A percentile compares a stretch with the other conserved stretches of the same genome.
Evolutionary conservation across 2,329 filamentous ascomycete species (phyloP).

Genomic region (Diaporthe caulivora): DNA sequence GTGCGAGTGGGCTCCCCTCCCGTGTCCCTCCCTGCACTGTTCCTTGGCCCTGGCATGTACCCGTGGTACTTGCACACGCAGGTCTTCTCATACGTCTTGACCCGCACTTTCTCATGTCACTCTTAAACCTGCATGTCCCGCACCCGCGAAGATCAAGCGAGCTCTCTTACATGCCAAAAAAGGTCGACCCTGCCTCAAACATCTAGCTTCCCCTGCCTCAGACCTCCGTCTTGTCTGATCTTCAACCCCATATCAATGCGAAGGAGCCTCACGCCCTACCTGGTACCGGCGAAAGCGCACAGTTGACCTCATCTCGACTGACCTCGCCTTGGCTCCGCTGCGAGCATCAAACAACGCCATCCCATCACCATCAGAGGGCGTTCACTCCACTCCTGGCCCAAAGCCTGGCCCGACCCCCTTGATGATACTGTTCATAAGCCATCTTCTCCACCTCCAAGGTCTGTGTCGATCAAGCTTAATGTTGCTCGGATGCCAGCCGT

Average conservation of each 20-base stretch:
- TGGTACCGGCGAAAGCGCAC: conserved; percentile 37
- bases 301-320: conserved; percentile 38
- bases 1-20: conserved; percentile 13
- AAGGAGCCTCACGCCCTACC: conserved; percentile 44
- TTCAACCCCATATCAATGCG: conserved; percentile 49
- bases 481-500: conserved; percentile 67
- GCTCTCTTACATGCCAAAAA: conserved; percentile 50
- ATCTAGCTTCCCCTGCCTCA: conserved; percentile 42
- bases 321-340: conserved; percentile 16
- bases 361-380: conserved; percentile 25
- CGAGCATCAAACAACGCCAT: conserved; percentile 41
- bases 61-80: conserved; percentile 39
- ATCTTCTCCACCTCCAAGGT: conserved; percentile 36
- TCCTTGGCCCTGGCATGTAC: conserved; percentile 45
- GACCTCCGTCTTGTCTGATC: conserved; percentile 52
- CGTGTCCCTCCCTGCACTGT: conserved; percentile 17
- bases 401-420: conserved; percentile 21
- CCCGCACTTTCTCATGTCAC: conserved; percentile 50
- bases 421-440: conserved; percentile 29
- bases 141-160: conserved; percentile 52
- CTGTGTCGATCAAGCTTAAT: conserved; percentile 52
- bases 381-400: conserved; percentile 28
- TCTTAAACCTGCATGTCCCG: conserved; percentile 59
- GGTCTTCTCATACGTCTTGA: conserved; percentile 37
- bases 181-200: conserved; percentile 52